Evolutionary conservation across 345 rosid species (phyloP).

Genomic region (Abelmoschus esculentus): DNA sequence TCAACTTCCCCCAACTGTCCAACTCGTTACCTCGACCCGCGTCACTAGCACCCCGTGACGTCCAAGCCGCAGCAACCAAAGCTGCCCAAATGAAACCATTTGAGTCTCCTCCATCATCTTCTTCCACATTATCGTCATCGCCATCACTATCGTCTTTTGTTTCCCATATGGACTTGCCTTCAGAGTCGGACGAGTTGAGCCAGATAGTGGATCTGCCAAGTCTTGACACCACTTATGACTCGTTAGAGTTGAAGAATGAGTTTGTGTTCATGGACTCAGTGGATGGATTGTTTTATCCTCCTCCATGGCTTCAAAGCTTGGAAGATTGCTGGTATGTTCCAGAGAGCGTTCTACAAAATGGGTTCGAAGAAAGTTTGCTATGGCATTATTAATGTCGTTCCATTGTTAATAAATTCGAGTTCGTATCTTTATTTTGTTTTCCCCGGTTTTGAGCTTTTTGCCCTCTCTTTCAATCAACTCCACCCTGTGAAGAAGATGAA

Average conservation of each 20-base stretch:
- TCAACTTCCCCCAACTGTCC: constrained; percentile 80
- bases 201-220: constrained; percentile 81
- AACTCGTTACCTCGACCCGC: constrained; percentile 63
- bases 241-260: constrained; percentile 29
- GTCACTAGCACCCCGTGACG: constrained; percentile 69
- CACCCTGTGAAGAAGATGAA: constrained; percentile 9
- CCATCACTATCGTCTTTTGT: constrained; percentile 32
- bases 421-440: background rate
- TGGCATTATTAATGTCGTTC: constrained; percentile 17
- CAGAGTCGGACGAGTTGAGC: constrained; percentile 55
- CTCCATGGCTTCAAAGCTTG: constrained; percentile 37
- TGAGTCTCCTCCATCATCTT: constrained; percentile 15
- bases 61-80: constrained; percentile 80
- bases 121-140: constrained; percentile 21
- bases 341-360: constrained; percentile 1
- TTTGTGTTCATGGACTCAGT: constrained; percentile 41
- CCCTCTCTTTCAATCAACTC: constrained; percentile 13
- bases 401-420: background rate
- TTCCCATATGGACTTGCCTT: constrained; percentile 40
- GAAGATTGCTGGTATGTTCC: constrained; percentile 27
- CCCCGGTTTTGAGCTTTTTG: constrained; percentile 9
- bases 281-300: constrained; percentile 35
- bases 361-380: constrained; percentile 26
- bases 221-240: constrained; percentile 41
- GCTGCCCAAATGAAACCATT: constrained; percentile 66